These are phyloP conservation scores for Orbilia ellipsospora DNA, from an alignment of 2,329 filamentous ascomycete genomes.

Conservation along the genomic window DNA sequence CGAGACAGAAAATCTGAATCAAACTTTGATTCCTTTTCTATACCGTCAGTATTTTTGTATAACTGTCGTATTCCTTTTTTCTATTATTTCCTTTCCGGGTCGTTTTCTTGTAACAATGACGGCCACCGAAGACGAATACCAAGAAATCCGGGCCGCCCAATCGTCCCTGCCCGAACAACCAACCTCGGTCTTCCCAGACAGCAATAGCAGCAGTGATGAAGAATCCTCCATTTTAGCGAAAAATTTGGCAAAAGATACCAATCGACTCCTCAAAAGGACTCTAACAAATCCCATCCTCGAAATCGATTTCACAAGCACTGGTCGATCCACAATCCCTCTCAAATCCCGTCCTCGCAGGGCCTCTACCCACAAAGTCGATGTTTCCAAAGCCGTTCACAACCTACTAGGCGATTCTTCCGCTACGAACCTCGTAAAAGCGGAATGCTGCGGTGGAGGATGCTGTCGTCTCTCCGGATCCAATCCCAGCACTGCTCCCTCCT, in stretches of 20 bases:
- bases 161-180: conserved; percentile 54
- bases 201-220: conserved; percentile 23
- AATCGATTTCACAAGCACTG: conserved; percentile 58
- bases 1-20: too few species aligned
- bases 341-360: conserved; percentile 18
- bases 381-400: conserved; percentile 55
- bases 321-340: conserved; percentile 41
- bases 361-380: conserved; percentile 57
- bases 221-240: conserved; percentile 10
- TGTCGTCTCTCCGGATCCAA: conserved; percentile 55
- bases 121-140: conserved; percentile 52
- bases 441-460: conserved; percentile 59
- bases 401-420: conserved; percentile 57
- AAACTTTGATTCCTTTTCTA: not conserved
- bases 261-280: conserved; percentile 24
- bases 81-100: too few species aligned
- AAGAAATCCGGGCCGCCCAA: conserved; percentile 42
- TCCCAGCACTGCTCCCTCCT: conserved; percentile 33
- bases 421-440: conserved; percentile 56
- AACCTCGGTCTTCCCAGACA: conserved; percentile 4
- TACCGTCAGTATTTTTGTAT: not conserved
- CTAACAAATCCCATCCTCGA: conserved; percentile 56
- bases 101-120: conserved; percentile 25
- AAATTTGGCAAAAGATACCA: conserved; percentile 15
- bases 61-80: too few species aligned